Base-by-base conservation (phyloP, 192 early-diverging fungal genomes). In the Lunasporangiospora selenospora region DNA sequence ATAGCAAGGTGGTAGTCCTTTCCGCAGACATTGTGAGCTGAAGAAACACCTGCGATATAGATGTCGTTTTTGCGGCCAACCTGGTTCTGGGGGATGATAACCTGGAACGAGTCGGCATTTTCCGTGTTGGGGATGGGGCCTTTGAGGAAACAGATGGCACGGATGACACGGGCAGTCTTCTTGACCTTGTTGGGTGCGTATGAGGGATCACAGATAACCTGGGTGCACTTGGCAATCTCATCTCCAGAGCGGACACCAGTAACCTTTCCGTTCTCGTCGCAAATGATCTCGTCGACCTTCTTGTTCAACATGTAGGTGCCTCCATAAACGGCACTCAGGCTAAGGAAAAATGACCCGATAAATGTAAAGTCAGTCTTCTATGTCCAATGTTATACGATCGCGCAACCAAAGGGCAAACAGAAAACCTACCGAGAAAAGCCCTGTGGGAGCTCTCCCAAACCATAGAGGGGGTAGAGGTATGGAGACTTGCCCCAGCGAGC, bases 261-360 rank as follows among this genome's bases (percentile, higher is more conserved):
- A 67, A 96, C 90, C 62, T 86, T 86, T 53, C 97, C 97, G 54
- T 88, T 66, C 42, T 89, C 90, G 42, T 86, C 87, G 43, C 88
- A 88, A 42, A 97, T 83, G 50, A 99, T 85, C 77, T 97, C 93
- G 45, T 98, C 95, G 33, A 96, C 88, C 46, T 86, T 83, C 71
- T 93, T 95, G 75, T 88, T 89, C 32, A 99, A 85, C 98, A 99
- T 99, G 81, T 98, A 99, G 18, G 98, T 99, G 64, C 97, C 98
- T 16, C 97, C 96, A 64, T 98, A 99, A 58, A 99, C 93, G 36
- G 98, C 98, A 77, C 90, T 93, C 65, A 99, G 80, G 49, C 95
- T 93, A 62, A 50, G 38, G 11, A 58, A 8, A 53, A 56, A 55
- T 30, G 12, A 27, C 12, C 32, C 23, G 26, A 47, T 13, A 21